A percentile compares a stretch with the other conserved stretches of the same genome.
These are phyloP conservation scores for Purpureocillium takamizusanense DNA, from an alignment of 2,329 filamentous ascomycete species.

Conservation along the genomic window DNA sequence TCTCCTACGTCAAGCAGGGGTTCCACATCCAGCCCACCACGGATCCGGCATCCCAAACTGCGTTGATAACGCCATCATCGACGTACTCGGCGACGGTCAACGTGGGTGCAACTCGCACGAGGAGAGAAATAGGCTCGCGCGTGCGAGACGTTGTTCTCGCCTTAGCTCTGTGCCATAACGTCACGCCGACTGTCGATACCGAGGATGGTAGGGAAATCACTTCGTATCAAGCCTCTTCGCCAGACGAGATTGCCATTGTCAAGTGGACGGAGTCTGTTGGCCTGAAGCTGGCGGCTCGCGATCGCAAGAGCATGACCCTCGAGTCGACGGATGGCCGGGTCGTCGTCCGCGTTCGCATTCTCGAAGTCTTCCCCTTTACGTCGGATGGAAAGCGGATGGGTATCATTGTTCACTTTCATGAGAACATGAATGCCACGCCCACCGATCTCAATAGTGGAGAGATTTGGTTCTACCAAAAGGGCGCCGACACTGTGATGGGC, in stretches of 20 bases:
- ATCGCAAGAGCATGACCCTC: conserved; percentile 77
- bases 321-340: conserved; percentile 65
- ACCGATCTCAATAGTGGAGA: conserved; percentile 54
- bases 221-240: conserved; percentile 92
- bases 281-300: conserved; percentile 72
- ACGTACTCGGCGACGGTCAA: conserved; percentile 53
- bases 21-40: conserved; percentile 51
- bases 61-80: conserved; percentile 69
- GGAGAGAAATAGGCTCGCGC: conserved; percentile 86
- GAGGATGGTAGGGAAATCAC: conserved; percentile 68
- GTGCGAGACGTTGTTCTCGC: conserved; percentile 91
- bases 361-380: conserved; percentile 95
- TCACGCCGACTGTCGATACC: conserved; percentile 75
- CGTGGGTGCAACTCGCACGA: conserved; percentile 64
- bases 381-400: conserved; percentile 98
- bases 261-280: conserved; percentile 92
- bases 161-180: conserved; percentile 90
- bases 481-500: conserved; percentile 97
- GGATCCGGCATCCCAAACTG: conserved; percentile 31
- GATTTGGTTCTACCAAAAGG: conserved; percentile 98
- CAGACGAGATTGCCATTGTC: conserved; percentile 96
- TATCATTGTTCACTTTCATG: conserved; percentile 81
- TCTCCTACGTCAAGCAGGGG: conserved; percentile 74
- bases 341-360: conserved; percentile 77
- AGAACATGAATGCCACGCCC: conserved; percentile 39